Conservation (phyloP, 1,284 basidiomycete genomes). For the Somion occarium region DNA sequence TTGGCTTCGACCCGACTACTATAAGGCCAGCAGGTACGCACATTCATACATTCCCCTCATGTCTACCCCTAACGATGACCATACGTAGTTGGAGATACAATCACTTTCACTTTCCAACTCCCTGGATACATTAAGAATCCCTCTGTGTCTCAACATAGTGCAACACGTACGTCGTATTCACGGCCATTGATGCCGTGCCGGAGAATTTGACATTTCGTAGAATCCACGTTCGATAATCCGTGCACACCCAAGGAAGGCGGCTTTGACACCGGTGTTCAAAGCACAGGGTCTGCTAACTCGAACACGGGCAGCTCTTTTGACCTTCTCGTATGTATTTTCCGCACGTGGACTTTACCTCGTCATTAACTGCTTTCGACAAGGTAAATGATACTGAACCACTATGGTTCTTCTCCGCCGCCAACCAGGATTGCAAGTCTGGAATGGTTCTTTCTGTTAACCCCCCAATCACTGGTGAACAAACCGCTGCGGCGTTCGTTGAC, state of each 20-base stretch:
- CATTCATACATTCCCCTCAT: background rate
- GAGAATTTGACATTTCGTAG: conserved; percentile 2
- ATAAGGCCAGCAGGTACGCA: conserved; percentile 14
- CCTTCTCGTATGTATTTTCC: conserved; percentile 7
- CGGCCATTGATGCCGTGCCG: background rate
- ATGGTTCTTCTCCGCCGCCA: conserved; percentile 18
- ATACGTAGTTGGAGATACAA: conserved; percentile 13
- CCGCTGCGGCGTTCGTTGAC: conserved; percentile 14
- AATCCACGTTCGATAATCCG: conserved; percentile 17
- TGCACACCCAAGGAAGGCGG: conserved; percentile 15
- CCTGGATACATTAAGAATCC: conserved; percentile 16
- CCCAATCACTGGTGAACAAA: conserved; percentile 12
- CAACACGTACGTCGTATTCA: conserved; percentile 11
- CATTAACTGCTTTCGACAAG: background rate
- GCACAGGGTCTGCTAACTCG: conserved; percentile 11
- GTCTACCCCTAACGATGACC: background rate
- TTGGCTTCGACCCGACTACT: conserved; percentile 17
- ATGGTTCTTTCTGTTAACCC: conserved; percentile 19
- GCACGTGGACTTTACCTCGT: background rate
- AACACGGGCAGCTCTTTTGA: conserved; percentile 13
- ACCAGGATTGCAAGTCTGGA: conserved; percentile 14
- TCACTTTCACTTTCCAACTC: conserved; percentile 14
- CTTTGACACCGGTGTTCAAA: conserved; percentile 18
- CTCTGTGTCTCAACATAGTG: conserved; percentile 14
- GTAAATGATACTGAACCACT: conserved; percentile 17